Evolutionary conservation across 306 rosid species (phyloP).

Genomic region (Cicer yamashitae): DNA sequence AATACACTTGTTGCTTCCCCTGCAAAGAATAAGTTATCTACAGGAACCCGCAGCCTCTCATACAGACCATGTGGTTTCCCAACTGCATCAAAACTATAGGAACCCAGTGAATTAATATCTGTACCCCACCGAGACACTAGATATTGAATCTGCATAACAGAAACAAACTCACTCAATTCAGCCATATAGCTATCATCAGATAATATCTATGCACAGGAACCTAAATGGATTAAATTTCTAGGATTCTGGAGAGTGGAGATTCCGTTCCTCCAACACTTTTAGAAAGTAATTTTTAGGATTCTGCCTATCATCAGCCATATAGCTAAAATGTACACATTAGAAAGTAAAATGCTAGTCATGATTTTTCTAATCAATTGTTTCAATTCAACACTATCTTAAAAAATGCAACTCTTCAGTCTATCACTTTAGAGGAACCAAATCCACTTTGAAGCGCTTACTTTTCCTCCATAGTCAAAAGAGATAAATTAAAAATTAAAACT

Average conservation of each 20-base stretch:
- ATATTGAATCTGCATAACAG: slow-evolving; percentile 73
- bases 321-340: neutral
- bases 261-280: neutral
- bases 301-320: too few relatives aligned
- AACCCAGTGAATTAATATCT: slow-evolving; percentile 82
- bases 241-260: neutral
- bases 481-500: neutral
- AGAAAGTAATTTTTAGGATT: too few relatives aligned
- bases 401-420: neutral
- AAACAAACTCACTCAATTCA: slow-evolving; percentile 19
- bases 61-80: slow-evolving; percentile 91
- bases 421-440: neutral
- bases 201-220: slow-evolving; percentile 16
- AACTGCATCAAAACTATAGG: slow-evolving; percentile 88
- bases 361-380: neutral
- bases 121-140: slow-evolving; percentile 96
- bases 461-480: neutral
- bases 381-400: neutral
- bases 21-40: slow-evolving; percentile 95
- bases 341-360: neutral
- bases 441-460: slow-evolving; percentile 21
- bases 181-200: neutral
- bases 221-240: neutral
- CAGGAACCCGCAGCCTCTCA: slow-evolving; percentile 89
- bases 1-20: slow-evolving; percentile 90